phyloP scores from a whole-genome alignment of 129 eudicot species.

The Chrysanthemum makinoi region DNA sequence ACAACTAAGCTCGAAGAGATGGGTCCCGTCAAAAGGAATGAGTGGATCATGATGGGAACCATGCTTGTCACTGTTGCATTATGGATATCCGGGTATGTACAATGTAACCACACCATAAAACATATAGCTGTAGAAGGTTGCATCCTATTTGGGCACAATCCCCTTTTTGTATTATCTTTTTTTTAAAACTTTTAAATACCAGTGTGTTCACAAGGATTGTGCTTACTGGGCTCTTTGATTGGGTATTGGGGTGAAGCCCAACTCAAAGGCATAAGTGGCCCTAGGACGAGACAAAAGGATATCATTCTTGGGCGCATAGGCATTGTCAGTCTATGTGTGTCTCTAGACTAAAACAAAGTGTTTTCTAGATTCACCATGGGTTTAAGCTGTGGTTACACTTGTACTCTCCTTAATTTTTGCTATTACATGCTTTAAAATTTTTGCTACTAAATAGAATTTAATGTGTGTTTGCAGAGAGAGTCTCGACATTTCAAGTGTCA shows the following conservation, averaged over 20 bases:
- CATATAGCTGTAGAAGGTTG: background rate
- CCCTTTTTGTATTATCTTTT: background rate
- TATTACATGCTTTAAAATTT: background rate
- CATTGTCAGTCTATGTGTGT: background rate
- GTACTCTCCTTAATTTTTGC: background rate
- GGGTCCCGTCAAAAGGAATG: conserved; percentile 73
- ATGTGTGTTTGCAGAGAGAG: conserved; percentile 47
- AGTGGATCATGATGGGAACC: conserved; percentile 79
- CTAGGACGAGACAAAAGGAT: background rate
- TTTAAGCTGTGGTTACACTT: too few species aligned
- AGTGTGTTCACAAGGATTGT: too few species aligned
- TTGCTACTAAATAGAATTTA: background rate
- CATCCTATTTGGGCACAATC: background rate
- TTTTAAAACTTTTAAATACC: too few species aligned
- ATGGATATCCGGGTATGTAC: conserved; percentile 72
- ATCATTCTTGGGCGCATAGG: too few species aligned
- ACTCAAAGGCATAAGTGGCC: background rate
- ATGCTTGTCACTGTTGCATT: conserved; percentile 72
- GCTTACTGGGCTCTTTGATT: background rate
- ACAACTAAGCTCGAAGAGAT: conserved; percentile 49
- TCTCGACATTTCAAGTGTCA: conserved; percentile 56
- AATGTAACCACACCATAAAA: background rate
- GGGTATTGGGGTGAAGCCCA: background rate
- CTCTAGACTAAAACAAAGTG: background rate
- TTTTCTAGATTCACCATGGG: background rate